These are phyloP conservation scores for Cryphonectria parasitica DNA, from an alignment of 2,329 filamentous ascomycete species.

Conservation along the genomic window DNA sequence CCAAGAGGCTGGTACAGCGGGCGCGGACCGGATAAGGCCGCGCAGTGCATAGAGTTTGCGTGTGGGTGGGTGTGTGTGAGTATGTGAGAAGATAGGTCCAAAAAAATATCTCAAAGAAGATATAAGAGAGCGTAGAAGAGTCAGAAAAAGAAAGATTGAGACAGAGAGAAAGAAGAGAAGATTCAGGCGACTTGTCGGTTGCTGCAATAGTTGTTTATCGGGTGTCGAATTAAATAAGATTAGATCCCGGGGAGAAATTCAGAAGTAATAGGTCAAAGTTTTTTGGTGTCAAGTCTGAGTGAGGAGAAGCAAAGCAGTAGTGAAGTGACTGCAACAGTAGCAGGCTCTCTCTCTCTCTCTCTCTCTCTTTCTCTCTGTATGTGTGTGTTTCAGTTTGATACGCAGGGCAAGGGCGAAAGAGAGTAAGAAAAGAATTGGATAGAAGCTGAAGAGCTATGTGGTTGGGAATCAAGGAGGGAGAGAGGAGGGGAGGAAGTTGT, in stretches of 20 bases:
- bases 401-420: background rate
- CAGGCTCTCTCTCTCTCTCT: background rate
- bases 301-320: background rate
- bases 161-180: background rate
- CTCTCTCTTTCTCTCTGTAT: background rate
- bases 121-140: background rate
- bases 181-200: background rate
- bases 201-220: constrained; percentile 3
- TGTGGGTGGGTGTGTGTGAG: too few species aligned
- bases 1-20: background rate
- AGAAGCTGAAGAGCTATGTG: background rate
- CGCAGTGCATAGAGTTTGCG: constrained; percentile 17
- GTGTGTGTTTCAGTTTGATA: background rate
- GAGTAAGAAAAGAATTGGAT: background rate
- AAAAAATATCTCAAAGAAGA: background rate
- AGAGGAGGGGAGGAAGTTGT: background rate
- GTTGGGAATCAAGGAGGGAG: background rate
- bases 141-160: background rate
- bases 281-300: background rate
- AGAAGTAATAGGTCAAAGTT: background rate
- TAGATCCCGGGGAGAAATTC: background rate
- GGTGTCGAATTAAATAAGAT: constrained; percentile 16
- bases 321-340: background rate
- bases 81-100: background rate
- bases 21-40: constrained; percentile 16